Base-by-base conservation (phyloP, 768 basidiomycete genomes). In the Kwoniella mangroviensis region DNA sequence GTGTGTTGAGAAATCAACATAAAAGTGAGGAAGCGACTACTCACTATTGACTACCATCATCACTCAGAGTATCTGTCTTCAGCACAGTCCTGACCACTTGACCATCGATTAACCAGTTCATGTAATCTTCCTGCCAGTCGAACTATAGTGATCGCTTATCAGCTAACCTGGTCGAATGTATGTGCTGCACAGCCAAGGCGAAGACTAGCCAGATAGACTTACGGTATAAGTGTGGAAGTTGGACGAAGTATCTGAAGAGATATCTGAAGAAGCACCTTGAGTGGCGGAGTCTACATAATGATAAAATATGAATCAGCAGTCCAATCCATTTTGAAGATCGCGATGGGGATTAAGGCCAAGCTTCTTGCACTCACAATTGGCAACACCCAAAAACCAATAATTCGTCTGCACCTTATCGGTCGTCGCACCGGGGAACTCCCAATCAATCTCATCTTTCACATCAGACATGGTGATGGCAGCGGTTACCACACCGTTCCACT, bases 401-500 rank as follows among this genome's bases (percentile, higher is more conserved):
- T 94, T 94, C 49, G 88, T 89, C 83, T 95, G 93, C 10, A 86
- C 92, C 65, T 89, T 78, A 1, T 87, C 87, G 2, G 88, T 89
- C 21, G 83, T 76, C 56, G 84, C 84, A 2, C 83, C 82, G 28
- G 80, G 73, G 65, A 71, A 82, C 59, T 80, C 73, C 78, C 75
- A 76, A 52, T 79, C 78, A 22, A 79, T 79, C 70, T 79, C 78
- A 60, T 79, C 78, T 64, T 91, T 92, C 75, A 92, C 86, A 73
- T 90, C 88, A 19, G 83, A 84, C 92, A 93, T 93, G 5, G 90
- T 90, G 63, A 82, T 82, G 15, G 80, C 72, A 61, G 93, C 92
- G 0, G 90, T 90, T 63, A 95, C 90, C 7, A 94, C 89, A 42
- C 92, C 92, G 19, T 80, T 86, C 91, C 91, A 92, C 67, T 88